These are phyloP conservation scores for sorghum (Sorghum bicolor) DNA, from an alignment of 176 grass and related monocot species.

Conservation along the genomic window DNA sequence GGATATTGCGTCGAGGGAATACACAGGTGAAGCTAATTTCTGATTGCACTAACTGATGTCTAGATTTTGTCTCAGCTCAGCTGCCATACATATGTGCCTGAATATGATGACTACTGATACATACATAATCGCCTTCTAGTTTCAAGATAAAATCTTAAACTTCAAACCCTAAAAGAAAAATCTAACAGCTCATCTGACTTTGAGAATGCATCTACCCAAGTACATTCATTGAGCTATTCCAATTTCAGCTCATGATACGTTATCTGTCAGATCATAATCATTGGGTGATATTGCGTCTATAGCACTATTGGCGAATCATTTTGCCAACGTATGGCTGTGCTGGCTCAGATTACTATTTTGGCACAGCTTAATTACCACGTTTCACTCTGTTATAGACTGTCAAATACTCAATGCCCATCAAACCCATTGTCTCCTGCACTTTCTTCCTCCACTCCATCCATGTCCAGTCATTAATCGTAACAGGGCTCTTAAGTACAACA, in stretches of 20 bases:
- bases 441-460: neutral
- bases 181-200: neutral
- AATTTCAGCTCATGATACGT: neutral
- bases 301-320: neutral
- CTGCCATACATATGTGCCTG: neutral
- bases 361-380: neutral
- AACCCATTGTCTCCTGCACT: neutral
- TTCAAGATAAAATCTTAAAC: neutral
- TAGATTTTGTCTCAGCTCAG: neutral
- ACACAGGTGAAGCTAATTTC: conserved; percentile 29
- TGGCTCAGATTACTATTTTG: neutral
- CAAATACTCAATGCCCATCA: neutral
- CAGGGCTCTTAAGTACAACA: neutral
- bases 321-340: neutral
- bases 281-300: neutral
- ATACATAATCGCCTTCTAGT: neutral
- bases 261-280: neutral
- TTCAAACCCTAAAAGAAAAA: neutral
- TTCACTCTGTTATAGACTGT: neutral
- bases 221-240: neutral
- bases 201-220: neutral
- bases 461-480: neutral
- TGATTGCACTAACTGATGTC: neutral
- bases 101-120: neutral
- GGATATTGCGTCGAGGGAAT: conserved; percentile 48